Percentiles rank a stretch among this genome's conserved stretches.
Evolutionary conservation across 345 rosid species (phyloP).

Genomic region (Citrus inodora): DNA sequence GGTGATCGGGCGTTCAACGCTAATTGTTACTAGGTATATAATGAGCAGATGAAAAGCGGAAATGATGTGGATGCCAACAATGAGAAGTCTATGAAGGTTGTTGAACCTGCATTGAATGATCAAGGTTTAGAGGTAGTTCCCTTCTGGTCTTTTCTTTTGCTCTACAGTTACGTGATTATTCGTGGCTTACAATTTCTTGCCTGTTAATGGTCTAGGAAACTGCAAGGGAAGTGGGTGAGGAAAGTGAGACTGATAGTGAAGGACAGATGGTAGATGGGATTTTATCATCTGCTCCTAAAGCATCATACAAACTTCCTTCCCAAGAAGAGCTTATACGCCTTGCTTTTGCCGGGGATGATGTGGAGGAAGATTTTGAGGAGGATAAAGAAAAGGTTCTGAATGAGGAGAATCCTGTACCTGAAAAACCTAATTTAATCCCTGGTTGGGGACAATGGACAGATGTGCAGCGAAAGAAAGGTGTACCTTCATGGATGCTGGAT

Average conservation of each 20-base stretch:
- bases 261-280: slow-evolving; percentile 78
- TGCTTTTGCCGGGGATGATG: slow-evolving; percentile 96
- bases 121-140: slow-evolving; percentile 43
- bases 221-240: slow-evolving; percentile 43
- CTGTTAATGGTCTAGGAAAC: slow-evolving; percentile 19
- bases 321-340: slow-evolving; percentile 81
- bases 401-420: slow-evolving; percentile 77
- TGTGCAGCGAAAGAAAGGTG: slow-evolving; percentile 70
- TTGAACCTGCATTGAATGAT: slow-evolving; percentile 21
- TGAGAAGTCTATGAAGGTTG: slow-evolving; percentile 30
- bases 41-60: slow-evolving; percentile 45
- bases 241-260: slow-evolving; percentile 62
- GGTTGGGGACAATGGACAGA: slow-evolving; percentile 96
- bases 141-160: neutral
- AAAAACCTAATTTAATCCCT: slow-evolving; percentile 72
- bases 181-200: neutral
- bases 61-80: slow-evolving; percentile 27
- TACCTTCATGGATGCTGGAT: slow-evolving; percentile 75
- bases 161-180: neutral
- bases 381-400: slow-evolving; percentile 64
- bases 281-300: slow-evolving; percentile 46
- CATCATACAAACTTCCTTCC: slow-evolving; percentile 70
- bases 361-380: slow-evolving; percentile 72
- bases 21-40: slow-evolving; percentile 2
- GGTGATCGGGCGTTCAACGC: slow-evolving; percentile 5